Percentiles rank a stretch among this genome's conserved stretches.
phyloP scores from a whole-genome alignment of 768 basidiomycete species.

The Hortiboletus campestris region DNA sequence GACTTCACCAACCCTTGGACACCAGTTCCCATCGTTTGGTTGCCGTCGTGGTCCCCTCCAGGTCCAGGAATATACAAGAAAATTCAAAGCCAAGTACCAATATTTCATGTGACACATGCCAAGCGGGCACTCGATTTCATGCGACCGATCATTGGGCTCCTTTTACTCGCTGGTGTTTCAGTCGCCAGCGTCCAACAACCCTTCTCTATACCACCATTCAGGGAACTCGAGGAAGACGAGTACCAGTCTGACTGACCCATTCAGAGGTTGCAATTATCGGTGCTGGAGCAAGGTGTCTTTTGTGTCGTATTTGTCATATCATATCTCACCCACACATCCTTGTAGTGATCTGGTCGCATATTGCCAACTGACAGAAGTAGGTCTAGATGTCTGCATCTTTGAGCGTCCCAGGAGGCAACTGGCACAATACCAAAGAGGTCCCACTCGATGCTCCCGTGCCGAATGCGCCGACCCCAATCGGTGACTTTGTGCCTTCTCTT shows the following conservation, averaged over 20 bases:
- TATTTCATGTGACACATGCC: no score
- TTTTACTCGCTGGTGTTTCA: background rate
- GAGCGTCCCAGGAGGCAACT: constrained; percentile 12
- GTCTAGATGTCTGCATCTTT: constrained; percentile 17
- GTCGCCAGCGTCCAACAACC: constrained; percentile 1
- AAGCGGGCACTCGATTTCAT: background rate
- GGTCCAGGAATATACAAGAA: no score
- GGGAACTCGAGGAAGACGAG: background rate
- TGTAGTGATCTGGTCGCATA: constrained; percentile 13
- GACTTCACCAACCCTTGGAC: no score
- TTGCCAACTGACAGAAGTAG: constrained; percentile 12
- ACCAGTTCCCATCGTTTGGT: no score
- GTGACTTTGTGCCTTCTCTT: constrained; percentile 14
- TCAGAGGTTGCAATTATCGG: constrained; percentile 15
- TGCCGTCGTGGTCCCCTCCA: no score
- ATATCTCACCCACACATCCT: background rate
- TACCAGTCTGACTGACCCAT: constrained; percentile 16
- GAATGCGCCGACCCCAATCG: background rate
- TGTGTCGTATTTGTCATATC: background rate
- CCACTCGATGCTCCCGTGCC: constrained; percentile 12
- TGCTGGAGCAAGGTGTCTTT: constrained; percentile 13
- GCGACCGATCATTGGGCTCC: background rate
- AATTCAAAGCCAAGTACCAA: no score
- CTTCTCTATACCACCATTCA: background rate
- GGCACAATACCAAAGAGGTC: constrained; percentile 18